phyloP scores from a whole-genome alignment of 176 grass and related monocot species.

The Lolium multiflorum region DNA sequence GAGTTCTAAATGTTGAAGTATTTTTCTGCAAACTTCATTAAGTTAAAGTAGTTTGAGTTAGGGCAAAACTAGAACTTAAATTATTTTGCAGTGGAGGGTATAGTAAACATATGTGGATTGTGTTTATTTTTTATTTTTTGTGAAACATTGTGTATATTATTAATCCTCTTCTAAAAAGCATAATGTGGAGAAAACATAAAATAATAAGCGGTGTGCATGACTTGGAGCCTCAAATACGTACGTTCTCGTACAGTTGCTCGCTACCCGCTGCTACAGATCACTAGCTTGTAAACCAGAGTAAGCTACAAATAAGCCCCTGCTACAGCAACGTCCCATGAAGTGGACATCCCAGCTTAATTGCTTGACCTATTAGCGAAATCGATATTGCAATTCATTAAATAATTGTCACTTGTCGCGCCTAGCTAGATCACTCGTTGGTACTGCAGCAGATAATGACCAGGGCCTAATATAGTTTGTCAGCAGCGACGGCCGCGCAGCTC shows the following conservation, averaged over 20 bases:
- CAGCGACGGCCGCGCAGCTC: neutral
- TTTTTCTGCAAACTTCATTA: no score
- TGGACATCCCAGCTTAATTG: neutral
- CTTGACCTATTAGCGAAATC: neutral
- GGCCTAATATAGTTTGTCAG: neutral
- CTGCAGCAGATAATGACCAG: conserved; percentile 8
- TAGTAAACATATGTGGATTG: no score
- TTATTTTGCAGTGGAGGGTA: no score
- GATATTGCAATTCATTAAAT: neutral
- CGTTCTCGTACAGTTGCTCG: neutral
- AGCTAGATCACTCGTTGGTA: neutral
- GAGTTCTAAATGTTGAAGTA: no score
- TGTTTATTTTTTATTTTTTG: no score
- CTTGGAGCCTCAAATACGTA: neutral
- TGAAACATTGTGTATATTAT: no score
- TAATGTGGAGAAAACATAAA: no score
- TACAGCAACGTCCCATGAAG: neutral
- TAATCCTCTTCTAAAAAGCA: no score
- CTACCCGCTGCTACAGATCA: neutral
- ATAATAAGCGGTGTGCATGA: no score
- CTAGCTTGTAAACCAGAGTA: neutral
- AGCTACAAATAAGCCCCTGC: neutral
- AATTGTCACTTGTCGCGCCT: neutral
- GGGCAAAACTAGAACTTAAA: no score
- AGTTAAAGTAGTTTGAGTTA: no score